Evolutionary conservation across 108 stramenopile species (phyloP), one percentile per base, ranked within the genome.

Genomic region (Mayamaea pseudoterrestris): DNA sequence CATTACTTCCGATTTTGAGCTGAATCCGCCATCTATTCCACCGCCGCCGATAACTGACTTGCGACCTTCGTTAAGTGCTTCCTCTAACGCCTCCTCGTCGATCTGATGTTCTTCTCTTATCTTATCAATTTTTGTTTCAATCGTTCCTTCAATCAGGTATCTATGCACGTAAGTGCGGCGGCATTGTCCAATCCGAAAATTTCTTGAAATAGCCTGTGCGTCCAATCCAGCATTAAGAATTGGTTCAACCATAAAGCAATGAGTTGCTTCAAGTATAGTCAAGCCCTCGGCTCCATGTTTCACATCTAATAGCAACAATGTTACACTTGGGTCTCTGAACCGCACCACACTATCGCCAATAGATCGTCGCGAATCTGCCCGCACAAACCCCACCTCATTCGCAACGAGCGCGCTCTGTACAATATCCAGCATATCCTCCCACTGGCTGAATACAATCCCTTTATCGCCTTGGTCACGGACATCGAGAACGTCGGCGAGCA

Each of bases 381-480:
- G 50, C 4, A 66, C 61, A 32, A 58, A 76, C 13, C 24, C 18
- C 13, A 86, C 44, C 5, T 37, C 32, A 42, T 81, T 86, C 29
- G n/a, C 53, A 20, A 14, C 21, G 7, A 89, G 37, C 2, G 74
- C 81, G 42, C 57, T 28, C 30, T 75, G 66, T n/a, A 86, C 73
- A 53, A 92, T 70, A 31, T 71, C 70, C n/a, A 89, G 62, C 82
- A 86, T 86, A 24, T 89, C 82, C 12, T 93, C 80, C 86, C 87
- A 93, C 50, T 77, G 74, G 0, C 59, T 65, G 26, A 91, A 82
- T 4, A 91, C 63, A 35, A 91, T 41, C 31, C 76, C 55, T 47
- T 81, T 83, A 17, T 91, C 90, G 23, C 74, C 81, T 8, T 44
- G 34, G 14, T 71, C 61, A 5, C 47, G 37, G 13, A 71, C 56